A percentile compares a stretch with the other conserved stretches of the same genome.
These are phyloP conservation scores for Amanita muscaria DNA, from an alignment of 768 basidiomycete genomes.

Conservation along the genomic window DNA sequence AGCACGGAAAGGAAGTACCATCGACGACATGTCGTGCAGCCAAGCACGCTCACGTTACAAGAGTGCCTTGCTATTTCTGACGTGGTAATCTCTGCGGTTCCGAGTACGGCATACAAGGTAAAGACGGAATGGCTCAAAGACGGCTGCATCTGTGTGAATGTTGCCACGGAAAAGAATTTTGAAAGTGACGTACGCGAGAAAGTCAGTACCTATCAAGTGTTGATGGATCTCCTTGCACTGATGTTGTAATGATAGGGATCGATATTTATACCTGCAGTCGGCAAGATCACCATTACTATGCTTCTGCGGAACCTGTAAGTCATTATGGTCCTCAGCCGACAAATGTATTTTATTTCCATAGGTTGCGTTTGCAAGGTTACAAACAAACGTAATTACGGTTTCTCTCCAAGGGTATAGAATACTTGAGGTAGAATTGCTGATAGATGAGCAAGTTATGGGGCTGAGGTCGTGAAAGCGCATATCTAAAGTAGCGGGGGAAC, in stretches of 20 bases:
- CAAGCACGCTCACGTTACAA: constrained; percentile 57
- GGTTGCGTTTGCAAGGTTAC: constrained; percentile 52
- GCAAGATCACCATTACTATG: constrained; percentile 96
- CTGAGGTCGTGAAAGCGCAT: neutral
- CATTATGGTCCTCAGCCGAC: neutral
- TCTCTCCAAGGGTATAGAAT: constrained; percentile 9
- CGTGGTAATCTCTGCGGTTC: constrained; percentile 93
- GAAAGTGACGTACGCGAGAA: constrained; percentile 88
- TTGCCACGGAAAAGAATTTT: constrained; percentile 95
- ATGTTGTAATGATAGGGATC: constrained; percentile 56
- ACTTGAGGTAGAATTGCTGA: constrained; percentile 5
- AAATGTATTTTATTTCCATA: constrained; percentile 17
- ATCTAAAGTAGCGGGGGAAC: constrained; percentile 1
- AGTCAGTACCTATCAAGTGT: constrained; percentile 32
- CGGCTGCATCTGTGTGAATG: constrained; percentile 89
- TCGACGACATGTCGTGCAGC: constrained; percentile 76
- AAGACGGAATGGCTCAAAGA: constrained; percentile 87
- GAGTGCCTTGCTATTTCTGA: constrained; percentile 82
- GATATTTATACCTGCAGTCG: constrained; percentile 92
- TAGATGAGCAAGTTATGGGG: constrained; percentile 7
- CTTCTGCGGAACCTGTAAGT: constrained; percentile 89
- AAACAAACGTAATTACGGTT: constrained; percentile 18
- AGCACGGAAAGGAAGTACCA: constrained; percentile 47
- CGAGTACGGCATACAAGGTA: constrained; percentile 75
- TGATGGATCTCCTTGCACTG: neutral